phyloP scores from a whole-genome alignment of 345 rosid genomes.

The Sonneratia alba region DNA sequence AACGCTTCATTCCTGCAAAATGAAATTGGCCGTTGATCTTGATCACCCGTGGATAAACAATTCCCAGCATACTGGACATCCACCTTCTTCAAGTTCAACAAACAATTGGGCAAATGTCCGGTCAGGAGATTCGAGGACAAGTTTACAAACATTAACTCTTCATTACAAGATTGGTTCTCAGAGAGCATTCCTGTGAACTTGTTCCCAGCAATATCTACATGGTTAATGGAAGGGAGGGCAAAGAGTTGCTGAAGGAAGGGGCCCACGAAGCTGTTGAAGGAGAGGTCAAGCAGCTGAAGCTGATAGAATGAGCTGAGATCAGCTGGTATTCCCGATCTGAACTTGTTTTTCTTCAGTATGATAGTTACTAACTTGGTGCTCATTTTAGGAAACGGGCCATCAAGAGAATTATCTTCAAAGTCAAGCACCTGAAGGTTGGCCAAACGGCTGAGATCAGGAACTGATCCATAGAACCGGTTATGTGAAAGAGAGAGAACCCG shows the following conservation, averaged over 20 bases:
- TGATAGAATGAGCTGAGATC: conserved; percentile 53
- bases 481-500: conserved; percentile 73
- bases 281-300: conserved; percentile 73
- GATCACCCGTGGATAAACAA: conserved; percentile 42
- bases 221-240: conserved; percentile 57
- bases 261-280: conserved; percentile 67
- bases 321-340: conserved; percentile 64
- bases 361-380: conserved; percentile 62
- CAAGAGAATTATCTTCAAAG: conserved; percentile 70
- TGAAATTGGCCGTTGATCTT: conserved; percentile 54
- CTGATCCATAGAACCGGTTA: conserved; percentile 56
- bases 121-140: conserved; percentile 76
- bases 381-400: conserved; percentile 65
- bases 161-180: conserved; percentile 60
- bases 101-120: conserved; percentile 64
- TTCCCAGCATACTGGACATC: conserved; percentile 43
- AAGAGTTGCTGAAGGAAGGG: conserved; percentile 56
- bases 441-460: conserved; percentile 63
- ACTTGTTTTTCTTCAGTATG: conserved; percentile 69
- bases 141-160: conserved; percentile 47
- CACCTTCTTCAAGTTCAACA: conserved; percentile 34
- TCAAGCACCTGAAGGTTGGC: conserved; percentile 83
- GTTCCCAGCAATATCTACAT: conserved; percentile 61
- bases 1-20: conserved; percentile 80
- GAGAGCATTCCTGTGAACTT: conserved; percentile 78